Evolutionary conservation across 164 flowering plant species (phyloP).

Genomic region (Amborella trichopoda): DNA sequence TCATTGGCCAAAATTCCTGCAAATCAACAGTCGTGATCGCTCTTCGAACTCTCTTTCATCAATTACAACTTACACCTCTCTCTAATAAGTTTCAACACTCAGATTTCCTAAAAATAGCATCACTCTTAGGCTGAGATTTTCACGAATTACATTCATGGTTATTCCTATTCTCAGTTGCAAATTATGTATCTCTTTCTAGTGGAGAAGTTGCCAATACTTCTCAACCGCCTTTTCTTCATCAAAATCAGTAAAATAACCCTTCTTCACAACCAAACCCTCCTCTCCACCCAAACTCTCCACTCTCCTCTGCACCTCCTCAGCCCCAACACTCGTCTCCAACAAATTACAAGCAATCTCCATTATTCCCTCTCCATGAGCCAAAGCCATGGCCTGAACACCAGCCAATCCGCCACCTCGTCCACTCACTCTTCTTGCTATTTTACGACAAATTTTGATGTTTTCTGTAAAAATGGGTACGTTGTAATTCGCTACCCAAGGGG

Average conservation of each 20-base stretch:
- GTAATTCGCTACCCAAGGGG: conserved; percentile 49
- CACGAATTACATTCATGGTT: too few relatives aligned
- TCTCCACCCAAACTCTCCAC: conserved; percentile 48
- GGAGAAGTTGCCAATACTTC: conserved; percentile 17
- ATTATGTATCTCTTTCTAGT: too few relatives aligned
- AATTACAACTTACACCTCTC: too few relatives aligned
- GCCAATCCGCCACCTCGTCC: conserved; percentile 80
- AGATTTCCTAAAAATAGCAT: too few relatives aligned
- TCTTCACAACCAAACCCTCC: conserved; percentile 56
- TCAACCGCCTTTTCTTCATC: conserved; percentile 43
- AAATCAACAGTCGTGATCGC: too few relatives aligned
- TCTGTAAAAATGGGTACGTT: conserved; percentile 57
- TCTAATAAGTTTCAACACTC: too few relatives aligned
- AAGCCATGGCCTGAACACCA: conserved; percentile 58
- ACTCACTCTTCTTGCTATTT: conserved; percentile 55
- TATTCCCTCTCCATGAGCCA: conserved; percentile 52
- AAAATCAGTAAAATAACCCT: conserved; percentile 65
- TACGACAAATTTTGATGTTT: conserved; percentile 28
- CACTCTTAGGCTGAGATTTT: too few relatives aligned
- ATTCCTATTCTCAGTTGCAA: too few relatives aligned
- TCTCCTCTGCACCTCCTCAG: conserved; percentile 49
- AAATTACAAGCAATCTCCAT: conserved; percentile 68
- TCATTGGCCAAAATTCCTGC: too few relatives aligned
- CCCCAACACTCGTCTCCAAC: conserved; percentile 61
- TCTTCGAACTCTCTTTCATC: too few relatives aligned